Evolutionary conservation across 2,329 filamentous ascomycete genomes (phyloP).

Genomic region (Pseudogymnoascus sp.): DNA sequence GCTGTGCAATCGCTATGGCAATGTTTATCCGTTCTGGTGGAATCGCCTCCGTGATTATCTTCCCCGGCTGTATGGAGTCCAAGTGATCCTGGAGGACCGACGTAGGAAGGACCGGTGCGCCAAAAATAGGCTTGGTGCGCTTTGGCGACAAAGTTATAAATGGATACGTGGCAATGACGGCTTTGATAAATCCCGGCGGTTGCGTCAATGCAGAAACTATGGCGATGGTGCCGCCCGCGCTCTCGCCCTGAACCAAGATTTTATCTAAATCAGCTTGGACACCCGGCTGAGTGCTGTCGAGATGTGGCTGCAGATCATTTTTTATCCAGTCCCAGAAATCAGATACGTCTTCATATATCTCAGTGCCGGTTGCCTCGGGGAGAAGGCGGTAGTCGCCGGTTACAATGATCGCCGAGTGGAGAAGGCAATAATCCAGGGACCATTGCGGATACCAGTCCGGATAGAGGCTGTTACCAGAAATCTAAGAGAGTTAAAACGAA

Average conservation of each 20-base stretch:
- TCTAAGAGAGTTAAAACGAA: background rate
- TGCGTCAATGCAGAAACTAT: conserved; percentile 12
- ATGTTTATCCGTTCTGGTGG: conserved; percentile 15
- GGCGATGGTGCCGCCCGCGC: conserved; percentile 13
- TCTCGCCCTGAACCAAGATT: conserved; percentile 16
- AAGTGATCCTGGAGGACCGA: conserved; percentile 15
- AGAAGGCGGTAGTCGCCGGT: conserved; percentile 43
- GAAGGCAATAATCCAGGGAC: conserved; percentile 33
- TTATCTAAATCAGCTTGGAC: conserved; percentile 16
- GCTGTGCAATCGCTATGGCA: conserved; percentile 13
- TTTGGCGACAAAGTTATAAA: conserved; percentile 13
- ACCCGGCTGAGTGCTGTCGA: conserved; percentile 12
- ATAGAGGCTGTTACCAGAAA: conserved; percentile 15
- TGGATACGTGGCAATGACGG: conserved; percentile 18
- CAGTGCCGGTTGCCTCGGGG: conserved; percentile 39
- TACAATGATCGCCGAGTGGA: conserved; percentile 37
- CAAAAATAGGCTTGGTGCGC: conserved; percentile 13
- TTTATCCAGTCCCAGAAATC: conserved; percentile 42
- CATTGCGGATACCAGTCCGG: conserved; percentile 27
- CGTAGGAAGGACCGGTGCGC: conserved; percentile 14
- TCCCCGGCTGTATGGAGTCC: conserved; percentile 9
- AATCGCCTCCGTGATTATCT: conserved; percentile 15
- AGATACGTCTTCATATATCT: conserved; percentile 40
- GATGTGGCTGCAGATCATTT: conserved; percentile 15
- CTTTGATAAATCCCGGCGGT: conserved; percentile 16